Base-by-base conservation (phyloP, 1,139 yeast species). In the Yarrowia galli region DNA sequence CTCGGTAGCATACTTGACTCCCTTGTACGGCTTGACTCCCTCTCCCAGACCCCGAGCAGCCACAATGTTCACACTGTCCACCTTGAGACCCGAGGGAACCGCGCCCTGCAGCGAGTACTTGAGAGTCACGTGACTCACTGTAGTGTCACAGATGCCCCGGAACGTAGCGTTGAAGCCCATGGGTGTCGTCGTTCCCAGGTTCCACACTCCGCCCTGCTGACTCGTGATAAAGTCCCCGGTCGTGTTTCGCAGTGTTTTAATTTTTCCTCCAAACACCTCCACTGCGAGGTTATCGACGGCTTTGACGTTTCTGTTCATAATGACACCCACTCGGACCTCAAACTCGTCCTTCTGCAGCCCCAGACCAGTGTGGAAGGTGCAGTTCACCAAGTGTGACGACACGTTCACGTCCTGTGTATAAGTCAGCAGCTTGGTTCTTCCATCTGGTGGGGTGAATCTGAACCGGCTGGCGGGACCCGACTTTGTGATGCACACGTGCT, bases 401-500 rank as follows among this genome's bases (percentile, higher is more conserved):
- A 51, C 72, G 64, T 75, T 74, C 74, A 73, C 68, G 48, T 85
- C 76, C 69, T 90, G 91, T 8, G 84, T 81, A 75, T 95, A 95
- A 28, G 84, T 80, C 83, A 89, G 84, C 22, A 95, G 77, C 6
- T 84, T 81, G 51, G 87, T 85, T 70, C 81, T 83, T 5, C 97
- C 98, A 76, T 95, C 98, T 0, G 98, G 97, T 3, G 99, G 99
- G 23, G 90, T 83, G 74, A 93, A 61, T 23, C 66, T 18, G 42
- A 58, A 58, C 9, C 51, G 13, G 0, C 20, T 28, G 16, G 64
- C 51, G 4, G 64, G 12, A 3, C 56, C 56, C 12, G 43, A 46
- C 13, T 36, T 46, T 2, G 43, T 35, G 35, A 61, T 48, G 56
- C 66, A 61, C 38, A 61, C 66, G 28, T 61, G 66, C 22, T 46